phyloP scores from a whole-genome alignment of 2,329 filamentous ascomycete species.

The Beauveria medogensis region DNA sequence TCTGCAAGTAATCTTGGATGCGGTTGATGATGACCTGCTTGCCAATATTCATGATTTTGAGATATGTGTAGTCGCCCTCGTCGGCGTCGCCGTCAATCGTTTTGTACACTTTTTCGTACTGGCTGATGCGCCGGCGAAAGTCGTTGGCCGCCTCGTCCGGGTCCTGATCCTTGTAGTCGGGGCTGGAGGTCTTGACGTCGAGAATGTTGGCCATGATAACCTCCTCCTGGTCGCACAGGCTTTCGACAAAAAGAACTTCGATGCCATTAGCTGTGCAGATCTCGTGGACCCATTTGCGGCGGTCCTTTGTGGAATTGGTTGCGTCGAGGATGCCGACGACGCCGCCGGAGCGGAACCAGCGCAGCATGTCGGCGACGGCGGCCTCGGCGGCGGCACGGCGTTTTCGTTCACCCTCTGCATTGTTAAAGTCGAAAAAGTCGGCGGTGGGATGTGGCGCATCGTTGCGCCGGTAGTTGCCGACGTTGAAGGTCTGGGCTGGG shows the following conservation, averaged over 20 bases:
- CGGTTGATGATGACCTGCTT: conserved; percentile 96
- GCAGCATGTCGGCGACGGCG: conserved; percentile 86
- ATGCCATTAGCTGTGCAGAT: conserved; percentile 67
- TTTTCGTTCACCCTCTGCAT: conserved; percentile 81
- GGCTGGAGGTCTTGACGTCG: conserved; percentile 93
- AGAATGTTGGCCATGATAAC: conserved; percentile 97
- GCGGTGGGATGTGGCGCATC: conserved; percentile 85
- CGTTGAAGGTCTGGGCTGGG: conserved; percentile 90
- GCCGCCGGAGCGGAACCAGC: conserved; percentile 77
- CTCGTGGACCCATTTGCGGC: conserved; percentile 86
- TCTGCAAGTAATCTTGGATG: conserved; percentile 94
- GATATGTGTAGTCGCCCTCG: conserved; percentile 82
- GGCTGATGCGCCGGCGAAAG: conserved; percentile 88
- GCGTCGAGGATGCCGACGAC: conserved; percentile 92
- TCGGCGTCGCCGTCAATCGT: conserved; percentile 75
- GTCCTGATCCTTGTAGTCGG: conserved; percentile 90
- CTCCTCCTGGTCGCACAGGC: conserved; percentile 90
- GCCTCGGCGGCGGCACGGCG: conserved; percentile 84
- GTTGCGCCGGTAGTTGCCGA: conserved; percentile 87
- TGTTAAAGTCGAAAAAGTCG: conserved; percentile 90
- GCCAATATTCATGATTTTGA: conserved; percentile 95
- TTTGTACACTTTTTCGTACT: conserved; percentile 96
- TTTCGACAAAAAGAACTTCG: conserved; percentile 93
- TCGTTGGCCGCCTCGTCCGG: conserved; percentile 85
- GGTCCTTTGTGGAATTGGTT: conserved; percentile 87